A percentile compares a stretch with the other conserved stretches of the same genome.
Evolutionary conservation across 2,329 filamentous ascomycete genomes (phyloP).

Genomic region (Cladophialophora carrionii): DNA sequence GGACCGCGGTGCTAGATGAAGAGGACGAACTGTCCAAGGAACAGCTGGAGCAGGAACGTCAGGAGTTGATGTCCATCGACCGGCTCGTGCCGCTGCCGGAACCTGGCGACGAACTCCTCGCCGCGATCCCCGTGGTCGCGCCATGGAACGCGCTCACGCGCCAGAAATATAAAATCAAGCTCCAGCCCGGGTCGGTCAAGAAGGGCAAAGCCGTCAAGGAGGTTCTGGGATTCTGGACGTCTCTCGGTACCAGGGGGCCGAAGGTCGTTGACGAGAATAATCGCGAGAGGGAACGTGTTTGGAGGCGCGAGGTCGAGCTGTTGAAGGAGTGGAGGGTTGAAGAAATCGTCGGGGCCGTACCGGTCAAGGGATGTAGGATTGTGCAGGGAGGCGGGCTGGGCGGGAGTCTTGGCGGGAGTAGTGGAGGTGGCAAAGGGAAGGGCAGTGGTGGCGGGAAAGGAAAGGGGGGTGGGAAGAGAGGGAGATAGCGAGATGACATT

Average conservation of each 20-base stretch:
- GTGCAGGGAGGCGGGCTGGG: conserved; percentile 67
- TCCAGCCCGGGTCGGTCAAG: conserved; percentile 87
- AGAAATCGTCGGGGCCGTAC: conserved; percentile 78
- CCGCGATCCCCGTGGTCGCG: conserved; percentile 64
- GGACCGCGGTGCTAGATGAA: conserved; percentile 50
- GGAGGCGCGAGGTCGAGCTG: conserved; percentile 73
- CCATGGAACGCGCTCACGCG: conserved; percentile 65
- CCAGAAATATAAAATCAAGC: conserved; percentile 92
- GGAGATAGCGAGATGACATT: neutral
- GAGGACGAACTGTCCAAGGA: conserved; percentile 61
- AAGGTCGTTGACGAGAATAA: conserved; percentile 62
- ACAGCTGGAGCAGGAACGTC: conserved; percentile 50
- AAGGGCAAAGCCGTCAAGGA: conserved; percentile 95
- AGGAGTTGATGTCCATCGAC: conserved; percentile 63
- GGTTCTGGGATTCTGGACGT: conserved; percentile 75
- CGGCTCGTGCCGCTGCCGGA: conserved; percentile 75
- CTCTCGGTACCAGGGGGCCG: conserved; percentile 28
- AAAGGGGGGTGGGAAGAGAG: conserved; percentile 6
- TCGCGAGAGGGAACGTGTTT: conserved; percentile 46
- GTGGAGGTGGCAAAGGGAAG: conserved; percentile 21
- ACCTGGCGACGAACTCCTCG: conserved; percentile 73
- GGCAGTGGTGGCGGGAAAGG: conserved; percentile 23
- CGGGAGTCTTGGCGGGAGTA: conserved; percentile 29
- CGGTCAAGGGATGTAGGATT: conserved; percentile 77
- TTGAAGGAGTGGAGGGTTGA: conserved; percentile 78